Evolutionary conservation across 1,284 basidiomycete genomes (phyloP).

Genomic region (Pseudozyma sp.): DNA sequence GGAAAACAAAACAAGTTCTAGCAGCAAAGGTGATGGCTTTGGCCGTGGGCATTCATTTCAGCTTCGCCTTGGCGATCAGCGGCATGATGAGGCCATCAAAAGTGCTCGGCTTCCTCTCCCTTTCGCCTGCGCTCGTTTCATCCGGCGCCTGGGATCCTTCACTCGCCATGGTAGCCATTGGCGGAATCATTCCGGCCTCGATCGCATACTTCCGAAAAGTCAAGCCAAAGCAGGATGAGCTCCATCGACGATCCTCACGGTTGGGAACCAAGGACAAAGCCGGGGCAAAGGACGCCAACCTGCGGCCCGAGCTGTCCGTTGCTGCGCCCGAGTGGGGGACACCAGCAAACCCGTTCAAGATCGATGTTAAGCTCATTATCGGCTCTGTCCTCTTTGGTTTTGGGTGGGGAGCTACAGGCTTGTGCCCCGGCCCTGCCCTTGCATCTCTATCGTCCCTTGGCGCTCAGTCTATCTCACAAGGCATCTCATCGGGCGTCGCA

Average conservation of each 20-base stretch:
- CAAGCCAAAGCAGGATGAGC: slow-evolving; percentile 41
- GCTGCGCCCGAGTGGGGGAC: slow-evolving; percentile 55
- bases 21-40: slow-evolving; percentile 55
- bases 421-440: slow-evolving; percentile 54
- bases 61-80: slow-evolving; percentile 64
- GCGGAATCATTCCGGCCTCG: slow-evolving; percentile 71
- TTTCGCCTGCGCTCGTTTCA: slow-evolving; percentile 19
- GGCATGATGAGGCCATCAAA: slow-evolving; percentile 60
- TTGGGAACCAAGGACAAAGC: slow-evolving; percentile 2
- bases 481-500: slow-evolving; percentile 10
- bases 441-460: slow-evolving; percentile 23
- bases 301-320: slow-evolving; percentile 23
- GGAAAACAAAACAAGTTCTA: slow-evolving; percentile 11
- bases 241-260: slow-evolving; percentile 8
- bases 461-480: slow-evolving; percentile 2
- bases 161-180: slow-evolving; percentile 70
- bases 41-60: slow-evolving; percentile 60
- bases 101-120: slow-evolving; percentile 27
- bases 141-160: slow-evolving; percentile 70
- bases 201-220: slow-evolving; percentile 63
- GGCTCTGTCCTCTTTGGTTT: slow-evolving; percentile 64
- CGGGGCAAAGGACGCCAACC: slow-evolving; percentile 12
- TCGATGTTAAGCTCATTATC: slow-evolving; percentile 54
- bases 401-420: slow-evolving; percentile 63
- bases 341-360: slow-evolving; percentile 41